These are phyloP conservation scores for Cymbidium sinense DNA, from an alignment of 106 monocot species.

Conservation along the genomic window DNA sequence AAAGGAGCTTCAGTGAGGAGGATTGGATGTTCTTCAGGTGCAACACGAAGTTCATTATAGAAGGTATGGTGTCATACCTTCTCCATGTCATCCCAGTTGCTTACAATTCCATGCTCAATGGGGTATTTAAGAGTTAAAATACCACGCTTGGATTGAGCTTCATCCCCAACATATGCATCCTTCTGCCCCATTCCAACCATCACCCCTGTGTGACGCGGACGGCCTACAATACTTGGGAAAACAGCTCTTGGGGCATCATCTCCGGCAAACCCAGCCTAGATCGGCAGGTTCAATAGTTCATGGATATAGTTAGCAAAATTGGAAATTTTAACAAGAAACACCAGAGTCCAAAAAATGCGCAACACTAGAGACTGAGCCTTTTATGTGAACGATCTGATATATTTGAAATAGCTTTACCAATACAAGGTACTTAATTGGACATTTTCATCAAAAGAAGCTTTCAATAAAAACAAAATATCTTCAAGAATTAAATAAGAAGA, in stretches of 20 bases:
- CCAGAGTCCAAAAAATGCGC: neutral
- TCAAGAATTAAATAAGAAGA: neutral
- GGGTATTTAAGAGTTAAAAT: constrained; percentile 32
- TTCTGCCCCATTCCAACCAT: constrained; percentile 40
- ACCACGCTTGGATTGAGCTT: constrained; percentile 32
- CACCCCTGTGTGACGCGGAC: constrained; percentile 24
- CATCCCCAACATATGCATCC: constrained; percentile 37
- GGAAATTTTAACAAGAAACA: too few species aligned
- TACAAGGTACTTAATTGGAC: neutral
- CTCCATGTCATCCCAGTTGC: constrained; percentile 39
- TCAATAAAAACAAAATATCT: neutral
- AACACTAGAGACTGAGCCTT: too few species aligned
- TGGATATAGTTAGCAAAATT: neutral
- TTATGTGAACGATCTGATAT: neutral
- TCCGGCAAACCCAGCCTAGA: constrained; percentile 36
- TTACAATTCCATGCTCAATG: constrained; percentile 34
- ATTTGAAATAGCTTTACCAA: neutral
- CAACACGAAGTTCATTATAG: constrained; percentile 35
- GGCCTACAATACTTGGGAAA: constrained; percentile 29
- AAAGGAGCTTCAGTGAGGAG: constrained; percentile 36
- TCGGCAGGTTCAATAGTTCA: neutral
- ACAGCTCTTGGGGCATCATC: constrained; percentile 40
- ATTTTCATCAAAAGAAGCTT: neutral
- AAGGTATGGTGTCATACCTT: constrained; percentile 26
- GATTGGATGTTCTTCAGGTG: constrained; percentile 34